Base-by-base conservation (phyloP, 352 stramenopile genomes). In the Pythium scleroteichum region DNA sequence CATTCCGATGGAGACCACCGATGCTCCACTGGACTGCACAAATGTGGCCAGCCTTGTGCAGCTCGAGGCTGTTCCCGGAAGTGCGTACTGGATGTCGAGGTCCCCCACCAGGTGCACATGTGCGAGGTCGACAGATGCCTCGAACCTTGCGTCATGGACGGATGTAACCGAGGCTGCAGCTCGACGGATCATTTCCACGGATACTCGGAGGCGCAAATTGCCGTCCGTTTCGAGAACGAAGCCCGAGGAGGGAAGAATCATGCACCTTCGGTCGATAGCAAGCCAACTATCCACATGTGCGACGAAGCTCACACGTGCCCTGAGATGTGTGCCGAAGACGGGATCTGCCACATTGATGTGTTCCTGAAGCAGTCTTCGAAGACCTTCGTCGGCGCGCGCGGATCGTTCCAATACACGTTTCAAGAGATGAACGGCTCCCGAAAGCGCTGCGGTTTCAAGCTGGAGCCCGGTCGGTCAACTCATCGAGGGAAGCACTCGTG, bases 391-490 rank as follows among this genome's bases (percentile, higher is more conserved):
- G 85, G 85, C 4, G 66, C 64, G 53, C 76, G 85, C 27, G 62
- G 75, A 7, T 78, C 62, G 3, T 91, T 94, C 44, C 68, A 85
- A 42, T 94, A 89, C 58, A 88, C 72, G 2, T 84, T 79, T 26
- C 77, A 94, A 62, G 85, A 91, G 53, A 94, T 94, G 82, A 94
- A 92, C 59, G 82, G 82, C 0, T 70, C 70, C 16, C 77, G 78
- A 9, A 89, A 89, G 59, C 87, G 87, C 41, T 94, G 82, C 44
- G 59, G 59, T 0, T 61, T 62, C 29, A 60, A 71, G 41, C 39
- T 94, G 14, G 55, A 49, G 20, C 59, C 76, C 0, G 70, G 70
- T 10, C 68, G 88, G 50, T 68, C 75, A 27, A 75, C 67, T n/a
- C 82, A 91, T 33, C 27, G 60, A 0, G 76, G 70, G 1, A 14